Conservation (phyloP, 1,284 basidiomycete species). For the Testicularia cyperi region DNA sequence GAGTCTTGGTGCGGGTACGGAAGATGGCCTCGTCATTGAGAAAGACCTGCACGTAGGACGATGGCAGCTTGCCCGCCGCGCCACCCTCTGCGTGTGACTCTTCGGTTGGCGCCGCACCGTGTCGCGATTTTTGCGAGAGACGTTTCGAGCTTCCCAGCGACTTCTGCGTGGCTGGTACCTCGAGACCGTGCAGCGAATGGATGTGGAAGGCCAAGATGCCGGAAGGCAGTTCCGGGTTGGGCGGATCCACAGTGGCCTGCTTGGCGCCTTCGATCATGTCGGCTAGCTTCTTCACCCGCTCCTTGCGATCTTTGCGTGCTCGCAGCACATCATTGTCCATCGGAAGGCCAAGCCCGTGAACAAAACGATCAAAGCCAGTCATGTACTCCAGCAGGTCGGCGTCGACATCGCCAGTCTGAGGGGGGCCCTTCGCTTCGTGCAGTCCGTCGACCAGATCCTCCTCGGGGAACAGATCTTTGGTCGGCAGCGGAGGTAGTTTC, state of each 20-base stretch:
- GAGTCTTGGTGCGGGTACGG: conserved; percentile 47
- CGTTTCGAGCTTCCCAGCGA: conserved; percentile 33
- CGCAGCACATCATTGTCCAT: conserved; percentile 41
- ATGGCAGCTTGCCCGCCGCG: conserved; percentile 38
- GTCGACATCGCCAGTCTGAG: neutral
- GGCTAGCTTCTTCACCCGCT: conserved; percentile 41
- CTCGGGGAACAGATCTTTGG: neutral
- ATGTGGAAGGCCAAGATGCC: conserved; percentile 56
- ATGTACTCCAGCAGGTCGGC: conserved; percentile 5
- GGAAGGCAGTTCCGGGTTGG: conserved; percentile 23
- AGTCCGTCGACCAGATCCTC: neutral
- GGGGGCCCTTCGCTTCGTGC: neutral
- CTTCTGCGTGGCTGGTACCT: conserved; percentile 37
- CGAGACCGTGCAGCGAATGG: conserved; percentile 46
- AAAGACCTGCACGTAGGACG: conserved; percentile 52
- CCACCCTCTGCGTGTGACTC: conserved; percentile 36
- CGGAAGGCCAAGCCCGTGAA: conserved; percentile 43
- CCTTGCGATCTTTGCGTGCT: conserved; percentile 33
- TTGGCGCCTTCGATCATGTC: conserved; percentile 42
- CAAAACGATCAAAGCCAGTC: conserved; percentile 50
- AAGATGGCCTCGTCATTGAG: conserved; percentile 56
- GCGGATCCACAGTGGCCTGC: conserved; percentile 35
- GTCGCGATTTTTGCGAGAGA: conserved; percentile 18
- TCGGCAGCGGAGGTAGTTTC: conserved; percentile 8
- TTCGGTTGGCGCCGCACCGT: conserved; percentile 17